Conservation (phyloP, 2,329 filamentous ascomycete genomes). For the Nigrograna mackinnonii region DNA sequence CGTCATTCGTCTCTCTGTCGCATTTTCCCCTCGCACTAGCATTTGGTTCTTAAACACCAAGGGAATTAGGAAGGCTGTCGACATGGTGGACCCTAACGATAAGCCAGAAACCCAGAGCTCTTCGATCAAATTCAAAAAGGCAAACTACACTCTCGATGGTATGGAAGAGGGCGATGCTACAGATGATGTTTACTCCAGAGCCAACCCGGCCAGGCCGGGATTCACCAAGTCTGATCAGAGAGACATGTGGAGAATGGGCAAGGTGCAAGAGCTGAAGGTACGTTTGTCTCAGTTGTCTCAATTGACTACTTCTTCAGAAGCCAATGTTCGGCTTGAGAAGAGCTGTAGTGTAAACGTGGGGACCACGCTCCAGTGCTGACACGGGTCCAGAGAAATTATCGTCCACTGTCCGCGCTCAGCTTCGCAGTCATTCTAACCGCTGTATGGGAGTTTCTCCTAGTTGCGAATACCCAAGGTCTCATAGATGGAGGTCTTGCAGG, state of each 20-base stretch:
- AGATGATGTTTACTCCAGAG: constrained; percentile 9
- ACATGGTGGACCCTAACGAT: constrained; percentile 5
- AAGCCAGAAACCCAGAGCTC: constrained; percentile 3
- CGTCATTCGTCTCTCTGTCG: too few species aligned
- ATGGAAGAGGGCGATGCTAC: constrained; percentile 5
- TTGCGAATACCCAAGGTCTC: constrained; percentile 24
- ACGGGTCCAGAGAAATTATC: constrained; percentile 37
- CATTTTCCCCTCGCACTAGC: not conserved
- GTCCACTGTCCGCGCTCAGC: constrained; percentile 45
- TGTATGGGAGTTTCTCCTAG: constrained; percentile 57
- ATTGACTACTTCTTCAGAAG: too few species aligned
- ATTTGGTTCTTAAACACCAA: too few species aligned
- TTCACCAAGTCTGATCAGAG: constrained; percentile 11
- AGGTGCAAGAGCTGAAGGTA: too few species aligned
- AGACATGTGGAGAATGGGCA: too few species aligned
- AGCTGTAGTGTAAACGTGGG: too few species aligned
- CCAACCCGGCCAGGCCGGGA: constrained; percentile 9
- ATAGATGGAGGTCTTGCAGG: constrained; percentile 23
- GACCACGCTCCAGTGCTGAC: too few species aligned
- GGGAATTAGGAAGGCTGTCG: too few species aligned
- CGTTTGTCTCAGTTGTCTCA: too few species aligned
- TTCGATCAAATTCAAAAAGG: constrained; percentile 1
- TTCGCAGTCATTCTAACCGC: constrained; percentile 58
- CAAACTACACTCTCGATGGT: constrained; percentile 5
- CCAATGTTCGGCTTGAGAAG: too few species aligned